Evolutionary conservation across 2,329 filamentous ascomycete genomes (phyloP).

Genomic region (Stylonectria norvegica): DNA sequence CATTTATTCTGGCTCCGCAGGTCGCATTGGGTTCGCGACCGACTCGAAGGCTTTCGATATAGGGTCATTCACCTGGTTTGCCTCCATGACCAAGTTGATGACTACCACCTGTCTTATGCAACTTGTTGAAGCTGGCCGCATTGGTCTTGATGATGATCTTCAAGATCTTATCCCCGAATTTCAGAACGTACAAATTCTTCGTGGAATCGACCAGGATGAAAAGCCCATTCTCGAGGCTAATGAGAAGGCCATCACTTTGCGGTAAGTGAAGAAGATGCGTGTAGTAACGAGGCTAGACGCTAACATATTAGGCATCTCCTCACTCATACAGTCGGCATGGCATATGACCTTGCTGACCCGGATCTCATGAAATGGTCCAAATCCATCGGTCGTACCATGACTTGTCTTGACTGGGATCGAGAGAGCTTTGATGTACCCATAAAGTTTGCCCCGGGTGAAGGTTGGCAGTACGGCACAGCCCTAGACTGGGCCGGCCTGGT

Average conservation of each 20-base stretch:
- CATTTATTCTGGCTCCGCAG: slow-evolving; percentile 36
- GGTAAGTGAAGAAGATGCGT: slow-evolving; percentile 29
- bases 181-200: slow-evolving; percentile 32
- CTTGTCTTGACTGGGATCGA: slow-evolving; percentile 31
- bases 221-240: slow-evolving; percentile 38
- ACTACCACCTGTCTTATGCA: slow-evolving; percentile 38
- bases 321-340: slow-evolving; percentile 47
- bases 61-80: slow-evolving; percentile 36
- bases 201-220: slow-evolving; percentile 34
- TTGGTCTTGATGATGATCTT: slow-evolving; percentile 38
- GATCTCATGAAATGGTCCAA: slow-evolving; percentile 39
- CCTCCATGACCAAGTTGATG: slow-evolving; percentile 44
- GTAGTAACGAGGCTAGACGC: too few species aligned
- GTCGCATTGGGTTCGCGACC: slow-evolving; percentile 31
- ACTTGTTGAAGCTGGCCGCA: slow-evolving; percentile 34
- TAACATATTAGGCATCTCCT: slow-evolving; percentile 38
- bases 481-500: slow-evolving; percentile 47
- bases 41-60: slow-evolving; percentile 30
- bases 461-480: slow-evolving; percentile 47
- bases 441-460: slow-evolving; percentile 42
- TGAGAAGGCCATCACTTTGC: slow-evolving; percentile 36
- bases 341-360: slow-evolving; percentile 41
- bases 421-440: slow-evolving; percentile 42
- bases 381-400: slow-evolving; percentile 31
- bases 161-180: slow-evolving; percentile 35